phyloP scores from a whole-genome alignment of 2,329 filamentous ascomycete species.

The Microthyrium microscopicum region DNA sequence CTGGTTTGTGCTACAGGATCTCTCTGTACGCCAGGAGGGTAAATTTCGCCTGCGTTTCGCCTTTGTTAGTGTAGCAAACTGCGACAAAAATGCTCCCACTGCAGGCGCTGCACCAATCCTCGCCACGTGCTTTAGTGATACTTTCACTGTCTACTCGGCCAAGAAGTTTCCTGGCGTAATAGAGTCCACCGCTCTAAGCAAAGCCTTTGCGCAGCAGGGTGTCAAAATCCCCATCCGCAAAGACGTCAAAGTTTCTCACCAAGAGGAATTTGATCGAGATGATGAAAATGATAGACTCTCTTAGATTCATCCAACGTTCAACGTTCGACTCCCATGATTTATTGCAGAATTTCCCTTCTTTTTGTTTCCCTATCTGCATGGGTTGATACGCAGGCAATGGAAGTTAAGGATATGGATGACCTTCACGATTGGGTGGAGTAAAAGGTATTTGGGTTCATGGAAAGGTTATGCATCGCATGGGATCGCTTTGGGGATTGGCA shows the following conservation, averaged over 20 bases:
- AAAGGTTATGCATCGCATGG: too few species aligned
- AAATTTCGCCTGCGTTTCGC: constrained; percentile 74
- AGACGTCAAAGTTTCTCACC: constrained; percentile 38
- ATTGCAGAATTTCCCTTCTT: too few species aligned
- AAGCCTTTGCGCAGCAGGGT: constrained; percentile 80
- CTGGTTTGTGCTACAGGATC: constrained; percentile 92
- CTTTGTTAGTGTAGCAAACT: constrained; percentile 49
- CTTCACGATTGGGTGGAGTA: too few species aligned
- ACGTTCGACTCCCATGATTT: too few species aligned
- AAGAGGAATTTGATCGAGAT: constrained; percentile 27
- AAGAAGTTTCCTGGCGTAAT: constrained; percentile 98
- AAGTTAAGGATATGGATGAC: too few species aligned
- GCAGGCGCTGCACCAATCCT: constrained; percentile 65
- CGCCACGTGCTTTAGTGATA: constrained; percentile 70
- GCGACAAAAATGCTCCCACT: constrained; percentile 39
- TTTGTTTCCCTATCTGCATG: too few species aligned
- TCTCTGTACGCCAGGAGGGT: constrained; percentile 87
- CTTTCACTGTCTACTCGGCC: constrained; percentile 86
- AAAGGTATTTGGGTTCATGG: too few species aligned
- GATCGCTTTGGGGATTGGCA: too few species aligned
- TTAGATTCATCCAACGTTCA: too few species aligned
- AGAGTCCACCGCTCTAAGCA: constrained; percentile 80
- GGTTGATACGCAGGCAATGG: too few species aligned
- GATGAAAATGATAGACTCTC: too few species aligned
- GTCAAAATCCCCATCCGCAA: constrained; percentile 96